phyloP scores from a whole-genome alignment of 192 early-diverging fungal species.

The Podila epicladia region DNA sequence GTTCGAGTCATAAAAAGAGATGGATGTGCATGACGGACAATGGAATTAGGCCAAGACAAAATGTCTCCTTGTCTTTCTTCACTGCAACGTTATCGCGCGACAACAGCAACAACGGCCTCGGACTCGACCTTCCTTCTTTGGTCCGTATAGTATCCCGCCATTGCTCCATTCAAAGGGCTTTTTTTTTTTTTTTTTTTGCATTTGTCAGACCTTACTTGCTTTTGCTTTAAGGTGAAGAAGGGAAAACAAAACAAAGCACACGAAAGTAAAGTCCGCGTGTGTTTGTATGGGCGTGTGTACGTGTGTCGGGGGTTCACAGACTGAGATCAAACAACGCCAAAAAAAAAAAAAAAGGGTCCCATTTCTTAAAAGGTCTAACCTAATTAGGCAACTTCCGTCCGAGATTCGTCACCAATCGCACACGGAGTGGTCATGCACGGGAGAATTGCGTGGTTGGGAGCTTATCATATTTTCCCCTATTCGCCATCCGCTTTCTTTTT shows the following conservation, averaged over 20 bases:
- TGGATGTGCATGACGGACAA: too few relatives aligned
- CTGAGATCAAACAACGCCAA: conserved; percentile 2
- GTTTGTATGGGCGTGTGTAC: neutral
- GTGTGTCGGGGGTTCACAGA: neutral
- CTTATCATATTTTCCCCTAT: neutral
- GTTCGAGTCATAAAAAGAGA: too few relatives aligned
- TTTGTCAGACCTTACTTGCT: too few relatives aligned
- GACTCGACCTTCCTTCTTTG: too few relatives aligned
- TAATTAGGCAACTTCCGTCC: conserved; percentile 20
- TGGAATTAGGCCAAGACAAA: too few relatives aligned
- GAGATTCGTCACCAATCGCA: conserved; percentile 20
- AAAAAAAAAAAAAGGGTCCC: neutral
- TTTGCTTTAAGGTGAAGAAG: too few relatives aligned
- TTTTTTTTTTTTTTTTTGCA: neutral
- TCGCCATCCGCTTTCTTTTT: neutral
- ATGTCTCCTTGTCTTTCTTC: too few relatives aligned
- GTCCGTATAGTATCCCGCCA: too few relatives aligned
- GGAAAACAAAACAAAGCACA: neutral
- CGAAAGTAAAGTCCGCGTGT: neutral
- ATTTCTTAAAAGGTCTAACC: neutral
- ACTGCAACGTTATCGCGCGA: too few relatives aligned
- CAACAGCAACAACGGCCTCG: too few relatives aligned
- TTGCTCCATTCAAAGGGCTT: too few relatives aligned
- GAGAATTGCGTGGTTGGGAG: too few relatives aligned
- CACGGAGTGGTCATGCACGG: neutral